These are phyloP conservation scores for Ascochyta lentis DNA, from an alignment of 2,329 filamentous ascomycete genomes.

Conservation along the genomic window DNA sequence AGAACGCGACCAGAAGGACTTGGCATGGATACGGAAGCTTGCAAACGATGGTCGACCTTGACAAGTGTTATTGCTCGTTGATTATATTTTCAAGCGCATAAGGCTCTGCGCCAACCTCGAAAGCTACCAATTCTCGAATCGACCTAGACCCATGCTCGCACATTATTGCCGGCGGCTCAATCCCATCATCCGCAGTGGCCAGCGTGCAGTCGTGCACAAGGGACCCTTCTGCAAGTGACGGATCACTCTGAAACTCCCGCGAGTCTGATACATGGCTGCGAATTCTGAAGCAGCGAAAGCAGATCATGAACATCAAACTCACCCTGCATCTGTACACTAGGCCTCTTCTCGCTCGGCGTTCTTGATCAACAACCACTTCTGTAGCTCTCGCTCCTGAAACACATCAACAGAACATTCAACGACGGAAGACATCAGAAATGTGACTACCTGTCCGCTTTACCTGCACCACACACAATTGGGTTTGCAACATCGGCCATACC, in stretches of 20 bases:
- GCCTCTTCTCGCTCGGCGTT: slow-evolving; percentile 1
- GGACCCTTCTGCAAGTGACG: slow-evolving; percentile 31
- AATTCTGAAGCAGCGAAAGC: slow-evolving; percentile 44
- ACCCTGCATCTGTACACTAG: slow-evolving; percentile 18
- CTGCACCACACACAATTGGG: slow-evolving; percentile 6
- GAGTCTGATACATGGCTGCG: slow-evolving; percentile 40
- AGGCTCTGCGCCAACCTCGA: slow-evolving; percentile 1
- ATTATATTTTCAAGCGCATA: slow-evolving; percentile 13
- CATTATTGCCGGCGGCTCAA: slow-evolving; percentile 25
- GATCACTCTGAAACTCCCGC: slow-evolving; percentile 46
- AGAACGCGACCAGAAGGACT: slow-evolving; percentile 22
- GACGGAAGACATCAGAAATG: not conserved
- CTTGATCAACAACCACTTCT: not conserved
- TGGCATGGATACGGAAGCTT: slow-evolving; percentile 5
- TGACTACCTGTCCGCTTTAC: slow-evolving; percentile 5
- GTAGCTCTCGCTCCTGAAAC: slow-evolving; percentile 5
- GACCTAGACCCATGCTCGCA: slow-evolving; percentile 12
- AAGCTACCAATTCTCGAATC: slow-evolving; percentile 16
- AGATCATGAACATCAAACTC: slow-evolving; percentile 43
- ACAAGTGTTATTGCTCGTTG: slow-evolving; percentile 1
- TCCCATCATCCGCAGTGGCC: slow-evolving; percentile 21
- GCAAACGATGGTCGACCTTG: slow-evolving; percentile 5
- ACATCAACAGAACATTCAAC: not conserved
- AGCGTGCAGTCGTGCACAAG: slow-evolving; percentile 16
- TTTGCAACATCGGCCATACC: slow-evolving; percentile 1